phyloP scores from a whole-genome alignment of 305 asterid species.

The Fraxinus velutina region DNA sequence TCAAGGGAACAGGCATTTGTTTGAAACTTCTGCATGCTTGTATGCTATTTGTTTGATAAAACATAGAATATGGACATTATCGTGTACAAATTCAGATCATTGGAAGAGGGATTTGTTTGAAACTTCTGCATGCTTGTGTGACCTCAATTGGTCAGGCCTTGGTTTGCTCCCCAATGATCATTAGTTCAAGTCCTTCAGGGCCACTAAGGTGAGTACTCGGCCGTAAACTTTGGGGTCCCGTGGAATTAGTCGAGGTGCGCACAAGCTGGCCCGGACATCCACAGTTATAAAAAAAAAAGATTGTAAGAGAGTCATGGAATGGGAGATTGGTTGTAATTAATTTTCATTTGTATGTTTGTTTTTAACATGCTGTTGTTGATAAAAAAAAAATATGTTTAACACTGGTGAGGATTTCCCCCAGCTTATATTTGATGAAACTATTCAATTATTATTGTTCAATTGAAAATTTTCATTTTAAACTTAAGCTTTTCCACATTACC shows the following conservation, averaged over 20 bases:
- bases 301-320: background rate
- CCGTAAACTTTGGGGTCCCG: too few relatives aligned
- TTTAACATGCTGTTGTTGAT: background rate
- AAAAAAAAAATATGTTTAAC: background rate
- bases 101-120: conserved; percentile 7
- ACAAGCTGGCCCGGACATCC: too few relatives aligned
- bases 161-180: too few relatives aligned
- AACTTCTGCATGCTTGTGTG: background rate
- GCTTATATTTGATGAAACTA: conserved; percentile 6
- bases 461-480: conserved; percentile 11
- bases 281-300: background rate
- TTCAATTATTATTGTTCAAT: background rate
- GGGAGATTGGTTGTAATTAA: background rate
- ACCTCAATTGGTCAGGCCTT: too few relatives aligned
- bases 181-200: too few relatives aligned
- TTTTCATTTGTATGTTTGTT: background rate
- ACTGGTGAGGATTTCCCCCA: background rate
- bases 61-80: background rate
- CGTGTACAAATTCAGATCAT: background rate
- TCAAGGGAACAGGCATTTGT: conserved; percentile 2
- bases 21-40: background rate
- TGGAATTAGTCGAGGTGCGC: too few relatives aligned
- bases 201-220: too few relatives aligned
- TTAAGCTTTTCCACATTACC: conserved; percentile 22
- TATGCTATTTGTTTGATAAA: conserved; percentile 2